phyloP scores from a whole-genome alignment of 2,329 filamentous ascomycete genomes.

The Pseudopithomyces maydicus region DNA sequence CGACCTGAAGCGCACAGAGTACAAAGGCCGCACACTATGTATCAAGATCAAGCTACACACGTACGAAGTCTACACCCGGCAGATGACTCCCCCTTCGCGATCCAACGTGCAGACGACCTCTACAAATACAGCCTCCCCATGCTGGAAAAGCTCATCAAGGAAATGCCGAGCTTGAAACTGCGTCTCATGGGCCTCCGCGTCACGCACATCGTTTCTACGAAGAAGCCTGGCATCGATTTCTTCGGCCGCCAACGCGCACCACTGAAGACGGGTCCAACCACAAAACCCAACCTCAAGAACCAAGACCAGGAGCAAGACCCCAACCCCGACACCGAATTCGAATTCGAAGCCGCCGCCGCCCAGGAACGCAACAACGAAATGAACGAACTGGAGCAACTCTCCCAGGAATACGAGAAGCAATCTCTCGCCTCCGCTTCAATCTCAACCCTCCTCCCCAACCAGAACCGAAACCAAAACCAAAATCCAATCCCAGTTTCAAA shows the following conservation, averaged over 20 bases:
- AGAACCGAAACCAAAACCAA: too few relatives aligned
- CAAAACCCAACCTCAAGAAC: conserved; percentile 35
- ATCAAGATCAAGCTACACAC: conserved; percentile 94
- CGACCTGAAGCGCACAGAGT: conserved; percentile 77
- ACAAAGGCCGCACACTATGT: conserved; percentile 88
- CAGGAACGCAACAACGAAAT: conserved; percentile 66
- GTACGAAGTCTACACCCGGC: conserved; percentile 87
- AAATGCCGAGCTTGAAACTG: conserved; percentile 77
- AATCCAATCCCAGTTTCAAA: not conserved
- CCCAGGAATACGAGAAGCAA: conserved; percentile 58
- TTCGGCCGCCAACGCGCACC: conserved; percentile 62
- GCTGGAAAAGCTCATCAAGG: conserved; percentile 80
- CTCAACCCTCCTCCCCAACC: too few relatives aligned
- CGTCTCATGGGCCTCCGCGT: conserved; percentile 88
- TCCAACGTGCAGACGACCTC: conserved; percentile 77
- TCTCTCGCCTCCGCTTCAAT: too few relatives aligned
- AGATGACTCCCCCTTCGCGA: conserved; percentile 73
- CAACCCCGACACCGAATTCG: conserved; percentile 70
- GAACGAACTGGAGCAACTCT: conserved; percentile 65
- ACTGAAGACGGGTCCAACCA: conserved; percentile 10
- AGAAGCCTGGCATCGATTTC: conserved; percentile 79
- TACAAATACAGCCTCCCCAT: conserved; percentile 84
- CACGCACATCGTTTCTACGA: conserved; percentile 84
- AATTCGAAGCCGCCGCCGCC: conserved; percentile 66
- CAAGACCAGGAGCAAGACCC: conserved; percentile 67